Base-by-base conservation (phyloP, 768 basidiomycete species). In the Amanita jacksonii region DNA sequence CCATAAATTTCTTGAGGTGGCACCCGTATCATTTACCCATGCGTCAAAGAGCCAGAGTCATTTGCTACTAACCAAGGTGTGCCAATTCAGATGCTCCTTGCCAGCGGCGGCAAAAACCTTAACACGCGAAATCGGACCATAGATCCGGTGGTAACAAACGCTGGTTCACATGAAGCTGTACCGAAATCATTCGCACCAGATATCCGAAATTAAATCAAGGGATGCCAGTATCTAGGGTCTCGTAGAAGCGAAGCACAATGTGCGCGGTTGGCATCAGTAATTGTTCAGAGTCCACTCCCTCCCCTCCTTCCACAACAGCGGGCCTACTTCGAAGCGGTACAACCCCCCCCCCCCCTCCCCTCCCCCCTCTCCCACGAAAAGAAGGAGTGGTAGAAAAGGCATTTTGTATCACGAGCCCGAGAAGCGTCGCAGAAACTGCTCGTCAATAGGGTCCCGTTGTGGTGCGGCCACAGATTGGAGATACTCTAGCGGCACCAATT, bases 401-500 rank as follows among this genome's bases (percentile, higher is more conserved):
- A 6, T 6, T 34, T 6, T 34, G 9, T 18, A 18, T 36, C 23
- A 43, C 18, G 43, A 35, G 24, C 37, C 20, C 31, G 69, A 64
- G 53, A 84, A 77, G 19, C 74, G 72, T 51, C 76, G 72, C 38
- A 84, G 62, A 43, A 79, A 62, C 46, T 77, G 75, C 51, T 82
- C 80, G 53, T 83, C 81, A 18, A 69, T 65, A 39, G 80, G 78
- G 52, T 83, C 73, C 8, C 81, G 72, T 54, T 70, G 62, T 13
- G 74, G 72, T 23, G 66, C 71, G n/a, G 72, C 60, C 15, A 73
- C 63, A 42, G 61, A 70, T 56, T 77, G 73, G 10, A 83, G 73
- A 38, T 76, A 72, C 51, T 78, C 72, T 23, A 84, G 69, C 36
- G 81, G 81, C 8, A 84, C 81, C 0, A 83, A 67, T 31, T 64